A percentile compares a stretch with the other conserved stretches of the same genome.
Conservation (phyloP, 2,329 filamentous ascomycete species). For the Sclerotinia minor region DNA sequence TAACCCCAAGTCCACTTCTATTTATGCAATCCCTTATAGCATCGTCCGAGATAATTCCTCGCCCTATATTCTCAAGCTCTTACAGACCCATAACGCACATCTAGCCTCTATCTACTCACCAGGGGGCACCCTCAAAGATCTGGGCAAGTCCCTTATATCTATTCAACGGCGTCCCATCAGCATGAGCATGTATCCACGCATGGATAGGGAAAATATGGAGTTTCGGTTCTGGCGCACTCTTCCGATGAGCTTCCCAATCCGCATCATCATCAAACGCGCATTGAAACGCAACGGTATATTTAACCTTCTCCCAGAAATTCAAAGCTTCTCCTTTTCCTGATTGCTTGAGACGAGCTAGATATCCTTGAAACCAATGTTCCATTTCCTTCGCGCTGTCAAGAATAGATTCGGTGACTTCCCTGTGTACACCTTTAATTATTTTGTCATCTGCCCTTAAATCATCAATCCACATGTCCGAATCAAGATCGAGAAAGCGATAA, state of each 20-base stretch:
- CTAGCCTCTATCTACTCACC: background rate
- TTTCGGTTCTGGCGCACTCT: background rate
- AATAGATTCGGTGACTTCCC: background rate
- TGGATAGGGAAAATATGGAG: background rate
- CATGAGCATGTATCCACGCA: background rate
- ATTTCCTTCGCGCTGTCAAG: background rate
- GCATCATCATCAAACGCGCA: background rate
- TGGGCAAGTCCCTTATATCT: conserved; percentile 2
- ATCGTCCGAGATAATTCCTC: too few relatives aligned
- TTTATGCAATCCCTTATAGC: too few relatives aligned
- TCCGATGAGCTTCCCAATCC: background rate
- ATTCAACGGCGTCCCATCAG: background rate
- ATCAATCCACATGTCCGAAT: background rate
- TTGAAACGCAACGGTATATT: background rate
- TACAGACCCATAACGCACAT: too few relatives aligned
- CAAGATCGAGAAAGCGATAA: background rate
- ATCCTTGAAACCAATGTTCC: fast-evolving
- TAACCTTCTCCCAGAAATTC: background rate
- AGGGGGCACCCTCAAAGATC: background rate
- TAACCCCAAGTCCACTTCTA: too few relatives aligned
- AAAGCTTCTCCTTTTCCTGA: background rate
- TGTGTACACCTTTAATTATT: background rate
- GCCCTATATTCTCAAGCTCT: too few relatives aligned
- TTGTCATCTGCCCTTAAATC: background rate
- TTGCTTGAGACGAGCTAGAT: background rate